A percentile compares a stretch with the other conserved stretches of the same genome.
Evolutionary conservation across 345 rosid genomes (phyloP).

Genomic region (Barbarea vulgaris): DNA sequence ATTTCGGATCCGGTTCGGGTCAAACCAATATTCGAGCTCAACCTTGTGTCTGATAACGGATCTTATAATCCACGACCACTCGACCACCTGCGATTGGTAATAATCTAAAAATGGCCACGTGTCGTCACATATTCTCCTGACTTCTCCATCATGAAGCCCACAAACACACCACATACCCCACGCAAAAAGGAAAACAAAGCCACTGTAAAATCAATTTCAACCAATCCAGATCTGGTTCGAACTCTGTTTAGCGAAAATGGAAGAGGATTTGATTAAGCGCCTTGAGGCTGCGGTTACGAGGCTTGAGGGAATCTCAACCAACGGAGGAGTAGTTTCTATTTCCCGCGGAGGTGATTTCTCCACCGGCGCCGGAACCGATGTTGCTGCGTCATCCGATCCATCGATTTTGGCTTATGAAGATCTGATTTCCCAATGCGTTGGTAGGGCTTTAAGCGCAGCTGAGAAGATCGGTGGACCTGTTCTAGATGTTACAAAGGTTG

Average conservation of each 20-base stretch:
- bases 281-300: slow-evolving; percentile 83
- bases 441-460: slow-evolving; percentile 65
- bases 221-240: slow-evolving; percentile 25
- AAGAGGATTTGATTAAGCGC: slow-evolving; percentile 68
- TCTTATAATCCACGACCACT: slow-evolving; percentile 30
- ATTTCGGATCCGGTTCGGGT: slow-evolving; percentile 8
- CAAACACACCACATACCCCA: slow-evolving; percentile 1
- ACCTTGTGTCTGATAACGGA: neutral
- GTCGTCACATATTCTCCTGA: slow-evolving; percentile 36
- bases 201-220: slow-evolving; percentile 4
- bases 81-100: slow-evolving; percentile 25
- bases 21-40: neutral
- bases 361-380: slow-evolving; percentile 1
- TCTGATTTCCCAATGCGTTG: slow-evolving; percentile 55
- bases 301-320: slow-evolving; percentile 62
- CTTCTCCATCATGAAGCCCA: slow-evolving; percentile 29
- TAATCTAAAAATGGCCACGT: slow-evolving; percentile 42
- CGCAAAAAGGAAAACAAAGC: neutral
- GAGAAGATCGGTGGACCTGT: slow-evolving; percentile 94
- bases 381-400: slow-evolving; percentile 55
- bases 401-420: slow-evolving; percentile 79
- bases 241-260: slow-evolving; percentile 51
- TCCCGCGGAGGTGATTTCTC: slow-evolving; percentile 42
- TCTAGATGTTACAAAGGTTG: slow-evolving; percentile 64
- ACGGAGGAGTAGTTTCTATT: slow-evolving; percentile 28